Base-by-base conservation (phyloP, 176 grass and related monocot genomes). In the Rhynchospora tenuis region DNA sequence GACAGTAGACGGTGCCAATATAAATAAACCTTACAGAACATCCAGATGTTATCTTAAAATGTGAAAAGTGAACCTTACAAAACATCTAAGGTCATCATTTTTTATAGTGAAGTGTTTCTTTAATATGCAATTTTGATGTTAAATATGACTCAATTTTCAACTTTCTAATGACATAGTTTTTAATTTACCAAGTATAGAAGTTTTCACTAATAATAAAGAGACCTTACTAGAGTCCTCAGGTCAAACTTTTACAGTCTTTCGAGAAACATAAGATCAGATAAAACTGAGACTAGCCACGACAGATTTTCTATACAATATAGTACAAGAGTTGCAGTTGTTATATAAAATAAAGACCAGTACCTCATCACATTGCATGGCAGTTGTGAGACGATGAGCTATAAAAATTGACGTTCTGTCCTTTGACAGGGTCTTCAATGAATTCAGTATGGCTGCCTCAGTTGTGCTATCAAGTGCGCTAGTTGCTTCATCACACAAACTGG, bases 381-480 rank as follows among this genome's bases (percentile, higher is more conserved):
- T 98, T 27, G 96, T 98, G 52, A 98, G 96, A 43, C 93, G 89
- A 78, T 98, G 96, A 88, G 96, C 96, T 17, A 91, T 89, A 84
- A 98, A 95, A 79, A 95, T 95, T 43, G 93, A 98, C 58, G 96
- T 93, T 29, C 96, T 84, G 73, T 93, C 84, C 7, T 57, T 58
- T 0, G 96, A 90, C 79, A 98, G 88, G 72, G 84, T 89, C 84
- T 89, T 99, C 52, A 99, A 61, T 70, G 93, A 92, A 88, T 81
- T 95, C 82, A 99, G 88, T 84, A 99, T 99, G 73, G 89, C 92
- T 9, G 93, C 96, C 90, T 99, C 93, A 44, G 96, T 99, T 74
- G 89, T 95, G 70, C 96, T 95, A 88, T 99, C 96, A 88, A 99
- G 96, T 24, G 96, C 92, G 11, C 96, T 95, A 26, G 96, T 99